Base-by-base conservation (phyloP, 2,329 filamentous ascomycete genomes). In the Lachnellula arida region DNA sequence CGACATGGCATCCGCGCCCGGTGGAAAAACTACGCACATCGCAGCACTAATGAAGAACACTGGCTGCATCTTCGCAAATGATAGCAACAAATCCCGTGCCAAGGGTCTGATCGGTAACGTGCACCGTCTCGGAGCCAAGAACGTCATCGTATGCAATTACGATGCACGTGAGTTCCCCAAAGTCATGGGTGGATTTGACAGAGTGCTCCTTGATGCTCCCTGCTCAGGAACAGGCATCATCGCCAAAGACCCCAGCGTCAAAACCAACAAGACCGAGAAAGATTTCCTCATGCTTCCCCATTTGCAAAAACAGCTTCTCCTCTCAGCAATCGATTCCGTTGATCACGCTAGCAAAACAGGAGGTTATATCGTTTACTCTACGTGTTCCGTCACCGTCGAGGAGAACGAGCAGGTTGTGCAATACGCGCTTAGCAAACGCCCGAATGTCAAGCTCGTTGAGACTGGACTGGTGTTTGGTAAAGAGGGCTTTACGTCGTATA, bases 81-180 rank as follows among this genome's bases (percentile, higher is more conserved):
- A 99, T 82, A 86, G 89, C 65, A 97, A 88, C 79, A 96, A 96
- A 74, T 78, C 86, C 57, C 89, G 94, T 83, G 84, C 92, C 49
- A 97, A 97, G 77, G 94, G 91, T 88, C 78, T 99, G 53, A 97
- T 99, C 64, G 94, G 94, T 76, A 97, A 99, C 77, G 90, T 97
- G 60, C 93, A 97, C 76, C 90, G 94, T 70, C 80, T 97, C 12
- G 94, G 94, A 47, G 90, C 88, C 63, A 91, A 89, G 71, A 99
- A 99, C 75, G 90, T 90, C 44, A 87, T 99, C 60, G 92, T 99
- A 17, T 97, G 90, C 77, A 92, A 95, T 76, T 91, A 97, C 73
- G 92, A 96, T 69, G 94, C 93, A 12, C 84, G 92, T 47, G 91
- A 95, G 63, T 99, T 97, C 72, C 94, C 94, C 28, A 89, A 86